Base-by-base conservation (phyloP, 345 rosid species). In the Eucalyptus decipiens region DNA sequence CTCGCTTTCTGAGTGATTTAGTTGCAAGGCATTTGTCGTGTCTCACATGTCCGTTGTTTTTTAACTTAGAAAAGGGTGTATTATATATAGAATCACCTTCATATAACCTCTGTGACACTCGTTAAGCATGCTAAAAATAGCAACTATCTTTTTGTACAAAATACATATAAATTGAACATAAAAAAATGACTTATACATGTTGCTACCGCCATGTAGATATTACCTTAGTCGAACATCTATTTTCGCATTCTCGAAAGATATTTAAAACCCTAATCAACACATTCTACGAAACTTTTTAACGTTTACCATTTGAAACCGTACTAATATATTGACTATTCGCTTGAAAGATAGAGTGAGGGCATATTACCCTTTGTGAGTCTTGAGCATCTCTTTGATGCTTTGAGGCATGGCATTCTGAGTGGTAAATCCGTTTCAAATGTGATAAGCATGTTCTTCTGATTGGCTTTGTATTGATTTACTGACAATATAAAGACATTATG, bases 281-380 rank as follows among this genome's bases (percentile, higher is more conserved):
- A 54, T 21, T 21, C 58, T 54, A 0, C 21, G 26, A 54, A 67
- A 4, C 6, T 2, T n/a, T n/a, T 67, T 67, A 32, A 0, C 3
- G 9, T 32, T 0, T 65, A 65, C 40, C 11, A 8, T 16, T 15
- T 16, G 76, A 65, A 65, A 65, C 10, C 1, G 21, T n/a, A n/a
- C 40, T 67, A n/a, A n/a, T 0, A 7, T 67, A n/a, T 3, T n/a
- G 6, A 16, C 0, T n/a, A 3, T n/a, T 67, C 3, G 40, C 37
- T 17, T 32, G 34, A 67, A 67, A 14, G 21, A 15, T 4, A n/a
- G 40, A 67, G 21, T 4, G 11, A n/a, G 76, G 76, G 6, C 19
- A 67, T 67, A 32, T n/a, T 32, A 67, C 23, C 21, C 40, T 65
- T 65, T 54, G 16, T 65, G 40, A n/a, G 40, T 67, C 76, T 65